Percentiles rank a stretch among this genome's conserved stretches.
phyloP scores from a whole-genome alignment of 1,139 yeast species.

The Blastobotrys persicus region DNA sequence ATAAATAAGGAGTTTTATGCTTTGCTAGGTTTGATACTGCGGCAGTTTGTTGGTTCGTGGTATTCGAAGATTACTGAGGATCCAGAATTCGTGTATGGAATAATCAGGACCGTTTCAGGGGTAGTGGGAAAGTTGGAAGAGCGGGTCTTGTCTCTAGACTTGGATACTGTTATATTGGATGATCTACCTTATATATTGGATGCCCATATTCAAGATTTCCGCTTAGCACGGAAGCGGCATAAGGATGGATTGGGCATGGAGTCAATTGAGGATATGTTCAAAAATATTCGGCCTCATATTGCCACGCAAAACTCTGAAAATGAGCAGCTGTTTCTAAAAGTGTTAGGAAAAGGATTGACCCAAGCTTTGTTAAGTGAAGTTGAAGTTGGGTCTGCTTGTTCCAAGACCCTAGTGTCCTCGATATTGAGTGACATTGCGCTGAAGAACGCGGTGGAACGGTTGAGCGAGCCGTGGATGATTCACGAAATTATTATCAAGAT shows the following conservation, averaged over 20 bases:
- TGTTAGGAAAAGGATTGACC: constrained; percentile 39
- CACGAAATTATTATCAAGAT: constrained; percentile 43
- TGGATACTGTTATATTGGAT: constrained; percentile 41
- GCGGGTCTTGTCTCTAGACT: constrained; percentile 30
- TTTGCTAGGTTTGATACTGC: constrained; percentile 43
- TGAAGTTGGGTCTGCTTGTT: constrained; percentile 41
- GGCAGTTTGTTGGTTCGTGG: constrained; percentile 50
- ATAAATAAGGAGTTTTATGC: constrained; percentile 47
- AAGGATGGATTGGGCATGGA: constrained; percentile 29
- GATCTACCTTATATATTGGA: constrained; percentile 44
- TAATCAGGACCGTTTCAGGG: constrained; percentile 31
- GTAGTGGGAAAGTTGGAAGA: constrained; percentile 15
- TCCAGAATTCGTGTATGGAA: constrained; percentile 41
- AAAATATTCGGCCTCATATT: constrained; percentile 47
- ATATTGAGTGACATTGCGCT: constrained; percentile 45
- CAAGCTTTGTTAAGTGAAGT: constrained; percentile 42
- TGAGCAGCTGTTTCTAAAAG: constrained; percentile 36
- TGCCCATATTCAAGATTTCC: constrained; percentile 36
- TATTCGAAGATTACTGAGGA: constrained; percentile 43
- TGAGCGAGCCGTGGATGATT: constrained; percentile 47
- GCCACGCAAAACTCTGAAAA: constrained; percentile 38
- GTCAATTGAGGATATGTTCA: constrained; percentile 37
- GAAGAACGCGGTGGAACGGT: constrained; percentile 41
- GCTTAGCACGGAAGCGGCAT: constrained; percentile 27
- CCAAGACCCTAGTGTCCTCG: constrained; percentile 40